Base-by-base conservation (phyloP, 208 protist species). In the Paratrypanosoma confusum region DNA sequence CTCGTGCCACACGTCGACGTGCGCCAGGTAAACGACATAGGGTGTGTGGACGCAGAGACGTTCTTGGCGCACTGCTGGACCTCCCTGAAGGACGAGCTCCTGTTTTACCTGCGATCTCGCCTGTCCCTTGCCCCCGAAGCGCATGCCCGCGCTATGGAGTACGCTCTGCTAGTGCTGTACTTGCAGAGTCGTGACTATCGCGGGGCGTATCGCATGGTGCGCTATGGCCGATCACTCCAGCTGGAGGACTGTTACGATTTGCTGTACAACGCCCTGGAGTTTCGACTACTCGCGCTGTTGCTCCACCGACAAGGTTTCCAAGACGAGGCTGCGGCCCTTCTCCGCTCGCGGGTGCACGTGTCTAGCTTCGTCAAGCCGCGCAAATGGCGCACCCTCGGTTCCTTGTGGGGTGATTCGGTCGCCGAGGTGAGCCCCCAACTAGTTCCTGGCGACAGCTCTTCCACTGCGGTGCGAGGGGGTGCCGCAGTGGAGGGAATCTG, bases 181-280 rank as follows among this genome's bases (percentile, higher is more conserved):
- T 64, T 84, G 46, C 64, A 87, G 47, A 52, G 66, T 1, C 60
- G 60, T 10, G 81, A 90, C 53, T 64, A 77, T 55, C 53, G 64
- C 20, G 47, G 40, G 7, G 69, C 64, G 3, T 72, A 87, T 41
- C 41, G 46, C 23, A 11, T 83, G 31, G 67, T 84, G 2, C 41
- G 40, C 27, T 25, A 42, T 18, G 45, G 52, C 23, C 31, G 25
- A 1, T 57, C 44, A 5, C 35, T 91, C 23, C 24, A 27, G 6
- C 33, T 86, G 8, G 57, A 69, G 40, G 82, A 91, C 40, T 75
- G 62, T 36, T 73, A 71, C 27, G 71, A 80, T 28, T 29, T 87
- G 42, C 69, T 91, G n/a, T 28, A 5, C 6, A 25, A 50, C 10
- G 29, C 81, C 21, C 42, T 43, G 5, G 77, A 91, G 55, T 71